Conservation (phyloP, 192 early-diverging fungal species). For the Entophlyctis helioformis region DNA sequence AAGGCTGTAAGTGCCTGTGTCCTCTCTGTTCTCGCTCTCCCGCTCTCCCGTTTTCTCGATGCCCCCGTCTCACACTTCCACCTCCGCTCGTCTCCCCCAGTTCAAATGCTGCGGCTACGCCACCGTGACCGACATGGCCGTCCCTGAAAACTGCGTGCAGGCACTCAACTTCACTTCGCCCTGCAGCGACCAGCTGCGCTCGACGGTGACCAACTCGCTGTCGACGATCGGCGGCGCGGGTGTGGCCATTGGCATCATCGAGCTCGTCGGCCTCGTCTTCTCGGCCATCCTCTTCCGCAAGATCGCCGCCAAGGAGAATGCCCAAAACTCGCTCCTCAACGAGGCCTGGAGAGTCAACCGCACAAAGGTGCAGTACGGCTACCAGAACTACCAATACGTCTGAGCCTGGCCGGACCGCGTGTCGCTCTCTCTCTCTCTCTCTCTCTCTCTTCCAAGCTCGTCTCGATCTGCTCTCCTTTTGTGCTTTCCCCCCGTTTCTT, state of each 20-base stretch:
- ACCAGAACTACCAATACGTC: conserved; percentile 44
- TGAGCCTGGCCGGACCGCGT: too few species aligned
- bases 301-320: conserved; percentile 34
- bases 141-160: conserved; percentile 20
- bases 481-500: background rate
- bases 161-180: conserved; percentile 1
- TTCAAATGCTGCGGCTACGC: conserved; percentile 38
- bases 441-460: background rate
- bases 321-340: conserved; percentile 26
- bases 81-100: conserved; percentile 2
- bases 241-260: conserved; percentile 36
- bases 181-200: conserved; percentile 16
- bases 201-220: conserved; percentile 17
- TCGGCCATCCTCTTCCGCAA: conserved; percentile 32
- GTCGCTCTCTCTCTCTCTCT: too few species aligned
- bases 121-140: conserved; percentile 7
- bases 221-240: conserved; percentile 38
- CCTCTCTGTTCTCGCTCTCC: too few species aligned
- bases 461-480: background rate
- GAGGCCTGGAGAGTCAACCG: conserved; percentile 48
- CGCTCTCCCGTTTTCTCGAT: too few species aligned
- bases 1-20: background rate
- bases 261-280: conserved; percentile 35
- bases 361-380: conserved; percentile 43
- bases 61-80: background rate